Evolutionary conservation across 192 early-diverging fungal species (phyloP).

Genomic region (Kickxella alabastrina): DNA sequence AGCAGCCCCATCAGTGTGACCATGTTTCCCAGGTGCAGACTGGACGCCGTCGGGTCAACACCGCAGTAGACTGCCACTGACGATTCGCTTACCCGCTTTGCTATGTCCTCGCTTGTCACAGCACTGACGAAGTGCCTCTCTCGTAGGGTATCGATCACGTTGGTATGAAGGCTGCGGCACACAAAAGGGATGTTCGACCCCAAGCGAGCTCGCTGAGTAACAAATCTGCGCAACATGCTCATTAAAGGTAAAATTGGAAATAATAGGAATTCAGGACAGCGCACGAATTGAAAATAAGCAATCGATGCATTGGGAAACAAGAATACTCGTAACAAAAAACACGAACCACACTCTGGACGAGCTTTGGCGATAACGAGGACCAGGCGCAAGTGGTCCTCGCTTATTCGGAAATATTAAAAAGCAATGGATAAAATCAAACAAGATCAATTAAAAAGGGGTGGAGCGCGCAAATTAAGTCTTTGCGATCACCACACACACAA

Average conservation of each 20-base stretch:
- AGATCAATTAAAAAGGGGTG: too few relatives aligned
- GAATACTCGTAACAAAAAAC: too few relatives aligned
- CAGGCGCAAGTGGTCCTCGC: too few relatives aligned
- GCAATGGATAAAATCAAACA: too few relatives aligned
- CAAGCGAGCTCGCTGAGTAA: neutral
- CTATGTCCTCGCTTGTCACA: slow-evolving; percentile 52
- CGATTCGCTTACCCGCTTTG: neutral
- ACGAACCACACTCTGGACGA: too few relatives aligned
- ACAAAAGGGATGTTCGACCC: too few relatives aligned
- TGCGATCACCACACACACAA: too few relatives aligned
- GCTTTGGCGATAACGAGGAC: too few relatives aligned
- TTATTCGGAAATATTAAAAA: too few relatives aligned
- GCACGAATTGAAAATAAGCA: too few relatives aligned
- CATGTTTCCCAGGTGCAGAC: slow-evolving; percentile 89
- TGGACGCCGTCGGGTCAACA: slow-evolving; percentile 90
- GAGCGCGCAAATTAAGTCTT: too few relatives aligned
- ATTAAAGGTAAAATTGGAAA: neutral
- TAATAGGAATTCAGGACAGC: too few relatives aligned
- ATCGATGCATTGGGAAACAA: neutral
- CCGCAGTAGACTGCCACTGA: slow-evolving; percentile 73
- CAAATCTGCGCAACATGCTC: neutral
- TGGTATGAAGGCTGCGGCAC: slow-evolving; percentile 22
- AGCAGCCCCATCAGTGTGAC: slow-evolving; percentile 77
- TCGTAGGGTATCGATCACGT: slow-evolving; percentile 39
- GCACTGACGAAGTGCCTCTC: slow-evolving; percentile 54